A percentile compares a stretch with the other conserved stretches of the same genome.
Conservation (phyloP, 129 eudicot species). For the Chrysanthemum makinoi region DNA sequence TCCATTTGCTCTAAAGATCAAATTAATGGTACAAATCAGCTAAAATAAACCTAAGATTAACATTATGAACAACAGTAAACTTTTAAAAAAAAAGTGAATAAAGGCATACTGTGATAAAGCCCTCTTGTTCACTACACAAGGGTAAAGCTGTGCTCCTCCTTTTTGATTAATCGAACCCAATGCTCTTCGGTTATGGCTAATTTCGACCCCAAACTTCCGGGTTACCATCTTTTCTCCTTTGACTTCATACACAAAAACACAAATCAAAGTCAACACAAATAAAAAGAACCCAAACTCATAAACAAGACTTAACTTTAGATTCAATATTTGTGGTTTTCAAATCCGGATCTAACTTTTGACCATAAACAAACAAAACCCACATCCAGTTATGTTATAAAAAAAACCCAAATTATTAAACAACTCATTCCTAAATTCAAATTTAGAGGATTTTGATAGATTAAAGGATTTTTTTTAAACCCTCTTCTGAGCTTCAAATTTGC, state of each 20-base stretch:
- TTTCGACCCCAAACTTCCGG: conserved; percentile 17
- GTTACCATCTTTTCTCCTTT: too few species aligned
- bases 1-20: conserved; percentile 29
- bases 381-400: too few species aligned
- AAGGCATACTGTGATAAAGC: too few species aligned
- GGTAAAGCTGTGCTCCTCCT: too few species aligned
- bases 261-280: conserved; percentile 1
- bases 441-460: too few species aligned
- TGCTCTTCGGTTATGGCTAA: neutral
- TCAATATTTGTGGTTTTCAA: conserved; percentile 19
- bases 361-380: neutral
- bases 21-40: conserved; percentile 19
- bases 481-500: neutral
- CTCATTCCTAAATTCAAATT: too few species aligned
- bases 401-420: too few species aligned
- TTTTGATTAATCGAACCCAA: too few species aligned
- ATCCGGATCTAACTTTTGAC: conserved; percentile 12
- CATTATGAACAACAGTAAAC: neutral
- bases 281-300: conserved; percentile 2
- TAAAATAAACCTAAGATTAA: neutral
- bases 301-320: conserved; percentile 13
- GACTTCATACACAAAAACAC: conserved; percentile 3
- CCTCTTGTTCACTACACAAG: too few species aligned
- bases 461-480: too few species aligned
- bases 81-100: neutral